Base-by-base conservation (phyloP, 345 rosid species). In the Populus nigra region DNA sequence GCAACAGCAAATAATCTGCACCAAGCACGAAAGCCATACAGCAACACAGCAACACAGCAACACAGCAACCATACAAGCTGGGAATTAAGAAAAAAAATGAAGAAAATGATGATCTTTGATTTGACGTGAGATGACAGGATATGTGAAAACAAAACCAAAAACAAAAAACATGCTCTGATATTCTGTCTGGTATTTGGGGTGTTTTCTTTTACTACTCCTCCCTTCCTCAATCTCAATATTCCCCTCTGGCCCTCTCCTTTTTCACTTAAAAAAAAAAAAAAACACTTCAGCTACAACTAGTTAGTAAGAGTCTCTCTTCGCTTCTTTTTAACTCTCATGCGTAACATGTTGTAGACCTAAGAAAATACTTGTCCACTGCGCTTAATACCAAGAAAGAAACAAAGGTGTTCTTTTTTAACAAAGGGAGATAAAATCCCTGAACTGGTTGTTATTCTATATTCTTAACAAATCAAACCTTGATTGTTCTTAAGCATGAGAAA, bases 111-210 rank as follows among this genome's bases (percentile, higher is more conserved):
- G 1, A 31, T 65, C 36, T 33, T 2, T 68, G 83, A 80, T 71
- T 61, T 72, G 45, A 53, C 20, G 35, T 72, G 68, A 73, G 12
- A n/a, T 4, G 57, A 59, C 6, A 78, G 36, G 70, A 47, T 73
- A 18, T 50, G 68, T 49, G 33, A 73, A 41, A 66, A 72, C 68
- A 57, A 70, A 53, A 71, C 76, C 74, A 72, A 78, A 81, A 35
- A 82, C 76, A 68, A 71, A 82, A 78, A 75, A 78, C 55, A 78
- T 73, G 72, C 84, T 81, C 82, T 77, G 76, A 76, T 82, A 79
- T 83, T 80, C 82, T 86, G 91, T 89, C 88, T 85, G 91, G 88
- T 81, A 85, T 85, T 79, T 68, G 17, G 76, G 83, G 75, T 43
- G 36, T 71, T 38, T 57, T 22, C 18, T 65, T 49, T 65, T 77